A percentile compares a stretch with the other conserved stretches of the same genome.
Conservation (phyloP, 352 stramenopile species). For the Phytophthora rubi region DNA sequence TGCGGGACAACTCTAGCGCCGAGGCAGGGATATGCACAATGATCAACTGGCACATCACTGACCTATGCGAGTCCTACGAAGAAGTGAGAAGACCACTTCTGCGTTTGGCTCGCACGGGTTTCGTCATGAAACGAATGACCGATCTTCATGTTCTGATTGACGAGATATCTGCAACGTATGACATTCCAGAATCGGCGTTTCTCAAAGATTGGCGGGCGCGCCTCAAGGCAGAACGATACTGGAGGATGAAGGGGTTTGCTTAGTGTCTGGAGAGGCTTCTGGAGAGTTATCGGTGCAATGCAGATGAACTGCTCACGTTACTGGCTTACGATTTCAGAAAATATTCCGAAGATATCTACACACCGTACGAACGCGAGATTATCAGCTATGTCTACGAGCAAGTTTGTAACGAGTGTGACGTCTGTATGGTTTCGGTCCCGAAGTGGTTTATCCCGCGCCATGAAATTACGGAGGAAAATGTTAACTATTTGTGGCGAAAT, state of each 20-base stretch:
- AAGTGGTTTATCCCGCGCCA: background rate
- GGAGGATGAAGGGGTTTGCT: background rate
- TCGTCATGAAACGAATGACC: background rate
- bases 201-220: background rate
- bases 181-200: background rate
- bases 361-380: background rate
- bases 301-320: background rate
- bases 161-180: background rate
- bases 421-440: background rate
- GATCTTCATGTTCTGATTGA: background rate
- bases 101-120: background rate
- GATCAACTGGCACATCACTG: background rate
- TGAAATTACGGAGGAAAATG: background rate
- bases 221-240: background rate
- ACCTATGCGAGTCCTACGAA: background rate
- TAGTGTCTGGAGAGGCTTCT: background rate
- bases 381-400: background rate
- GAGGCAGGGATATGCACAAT: background rate
- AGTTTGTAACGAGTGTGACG: background rate
- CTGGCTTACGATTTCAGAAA: background rate
- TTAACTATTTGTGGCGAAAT: background rate
- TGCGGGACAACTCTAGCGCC: background rate
- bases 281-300: background rate
- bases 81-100: background rate
- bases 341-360: background rate